Evolutionary conservation across 148 eudicot species (phyloP), one percentile per base, ranked within the genome.

Genomic region (Nepenthes mirabilis): DNA sequence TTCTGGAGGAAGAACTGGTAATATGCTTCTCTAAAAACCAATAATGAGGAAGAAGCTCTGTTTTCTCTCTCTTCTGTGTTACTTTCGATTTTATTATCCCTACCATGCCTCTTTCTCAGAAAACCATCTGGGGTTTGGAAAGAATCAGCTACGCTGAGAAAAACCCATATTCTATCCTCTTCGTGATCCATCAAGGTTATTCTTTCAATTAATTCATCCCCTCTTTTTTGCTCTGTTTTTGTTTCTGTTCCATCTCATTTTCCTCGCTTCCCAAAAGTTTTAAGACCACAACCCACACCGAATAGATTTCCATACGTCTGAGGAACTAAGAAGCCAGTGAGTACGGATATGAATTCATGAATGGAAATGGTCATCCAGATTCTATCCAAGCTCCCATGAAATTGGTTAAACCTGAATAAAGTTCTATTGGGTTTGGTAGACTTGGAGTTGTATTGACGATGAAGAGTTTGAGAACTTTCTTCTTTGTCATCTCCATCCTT

Each of bases 401-500:
- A 11, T 49, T 49, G 52, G 2, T 49, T 12, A 49, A 10, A 11
- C 0, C 11, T 49, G 52, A 49, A n/a, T 2, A 1, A 11, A n/a
- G 6, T 49, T 11, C 11, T 49, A 11, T 49, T 11, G 3, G 10
- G 6, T 49, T n/a, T 10, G 3, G 6, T 11, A 49, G 1, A 49
- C 52, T 49, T 5, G 12, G 14, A n/a, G 2, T 49, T 2, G 52
- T 5, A 49, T 10, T 10, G 2, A 49, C 52, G 1, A 40, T 40
- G 45, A 49, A 11, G 52, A 10, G 14, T 49, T 49, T n/a, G 14
- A n/a, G 52, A 2, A 49, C 10, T 12, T 5, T 49, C n/a, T 49
- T 2, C n/a, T 49, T 3, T 49, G 13, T 49, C 3, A 11, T 49
- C 14, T 50, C 71, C 23, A 10, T 79, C 7, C 12, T 82, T 11